Evolutionary conservation across 352 stramenopile species (phyloP).

Genomic region (Pythium sp.): DNA sequence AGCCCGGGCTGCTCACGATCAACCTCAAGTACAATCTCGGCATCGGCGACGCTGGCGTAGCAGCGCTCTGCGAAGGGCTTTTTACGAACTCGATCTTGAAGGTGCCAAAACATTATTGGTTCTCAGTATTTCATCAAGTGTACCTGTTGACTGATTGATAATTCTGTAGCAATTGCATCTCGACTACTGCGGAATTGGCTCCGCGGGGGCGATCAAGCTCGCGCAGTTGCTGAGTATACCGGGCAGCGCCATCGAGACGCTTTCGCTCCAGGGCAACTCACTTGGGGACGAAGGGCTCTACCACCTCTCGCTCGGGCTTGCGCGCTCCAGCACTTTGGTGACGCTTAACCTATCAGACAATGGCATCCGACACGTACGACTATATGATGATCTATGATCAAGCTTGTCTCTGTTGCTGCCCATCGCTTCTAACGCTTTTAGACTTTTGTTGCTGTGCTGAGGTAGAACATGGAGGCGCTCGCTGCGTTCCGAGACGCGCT

Average conservation of each 20-base stretch:
- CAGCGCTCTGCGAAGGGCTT: conserved; percentile 56
- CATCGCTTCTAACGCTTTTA: not conserved
- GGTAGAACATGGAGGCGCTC: conserved; percentile 47
- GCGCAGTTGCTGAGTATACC: conserved; percentile 70
- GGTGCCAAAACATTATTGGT: conserved; percentile 22
- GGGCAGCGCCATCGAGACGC: conserved; percentile 41
- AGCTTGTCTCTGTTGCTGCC: not conserved
- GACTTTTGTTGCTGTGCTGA: not conserved
- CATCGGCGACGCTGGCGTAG: conserved; percentile 54
- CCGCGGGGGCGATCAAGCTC: conserved; percentile 54
- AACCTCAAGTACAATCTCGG: conserved; percentile 74
- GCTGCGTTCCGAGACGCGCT: conserved; percentile 62
- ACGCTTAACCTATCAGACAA: conserved; percentile 80
- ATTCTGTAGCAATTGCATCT: conserved; percentile 60
- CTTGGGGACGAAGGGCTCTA: conserved; percentile 57
- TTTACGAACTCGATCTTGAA: conserved; percentile 71
- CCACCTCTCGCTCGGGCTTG: conserved; percentile 70
- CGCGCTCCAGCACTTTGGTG: conserved; percentile 47
- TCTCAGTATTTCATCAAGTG: not conserved
- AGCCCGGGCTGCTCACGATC: conserved; percentile 62
- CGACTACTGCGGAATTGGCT: conserved; percentile 61
- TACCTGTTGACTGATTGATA: not conserved
- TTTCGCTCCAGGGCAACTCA: conserved; percentile 66
- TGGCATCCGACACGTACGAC: conserved; percentile 51
- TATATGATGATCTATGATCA: conserved; percentile 14